phyloP scores from a whole-genome alignment of 2,329 filamentous ascomycete species.

The Thermoascus crustaceus region DNA sequence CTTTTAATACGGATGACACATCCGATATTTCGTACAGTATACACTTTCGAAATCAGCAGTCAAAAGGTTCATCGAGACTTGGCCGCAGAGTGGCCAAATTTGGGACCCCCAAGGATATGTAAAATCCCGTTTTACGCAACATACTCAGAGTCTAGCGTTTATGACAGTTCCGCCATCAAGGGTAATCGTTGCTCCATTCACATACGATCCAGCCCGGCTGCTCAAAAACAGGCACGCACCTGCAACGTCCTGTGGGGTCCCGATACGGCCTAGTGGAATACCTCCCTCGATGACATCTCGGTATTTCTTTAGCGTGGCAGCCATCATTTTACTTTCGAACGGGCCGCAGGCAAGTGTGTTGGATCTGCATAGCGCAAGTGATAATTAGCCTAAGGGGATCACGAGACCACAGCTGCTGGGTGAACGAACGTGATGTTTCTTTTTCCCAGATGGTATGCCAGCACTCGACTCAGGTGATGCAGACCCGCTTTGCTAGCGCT shows the following conservation, averaged over 20 bases:
- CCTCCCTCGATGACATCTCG: constrained; percentile 43
- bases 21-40: too few species aligned
- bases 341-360: constrained; percentile 67
- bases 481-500: constrained; percentile 47
- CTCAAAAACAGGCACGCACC: constrained; percentile 63
- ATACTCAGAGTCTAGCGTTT: constrained; percentile 31
- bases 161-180: constrained; percentile 50
- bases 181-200: constrained; percentile 58
- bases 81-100: too few species aligned
- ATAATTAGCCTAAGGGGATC: constrained; percentile 35
- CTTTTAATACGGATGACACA: too few species aligned
- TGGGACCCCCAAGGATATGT: neutral
- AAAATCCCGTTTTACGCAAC: neutral
- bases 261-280: constrained; percentile 60
- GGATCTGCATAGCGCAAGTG: constrained; percentile 40
- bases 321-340: constrained; percentile 48
- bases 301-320: constrained; percentile 44
- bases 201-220: constrained; percentile 57
- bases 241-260: constrained; percentile 59
- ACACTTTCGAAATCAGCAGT: too few species aligned
- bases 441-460: constrained; percentile 43
- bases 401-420: constrained; percentile 1
- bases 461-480: constrained; percentile 45
- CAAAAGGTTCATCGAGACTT: too few species aligned
- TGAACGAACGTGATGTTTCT: constrained; percentile 46